Base-by-base conservation (phyloP, 805 yeast species). In the Barnettozyma sucrosica region DNA sequence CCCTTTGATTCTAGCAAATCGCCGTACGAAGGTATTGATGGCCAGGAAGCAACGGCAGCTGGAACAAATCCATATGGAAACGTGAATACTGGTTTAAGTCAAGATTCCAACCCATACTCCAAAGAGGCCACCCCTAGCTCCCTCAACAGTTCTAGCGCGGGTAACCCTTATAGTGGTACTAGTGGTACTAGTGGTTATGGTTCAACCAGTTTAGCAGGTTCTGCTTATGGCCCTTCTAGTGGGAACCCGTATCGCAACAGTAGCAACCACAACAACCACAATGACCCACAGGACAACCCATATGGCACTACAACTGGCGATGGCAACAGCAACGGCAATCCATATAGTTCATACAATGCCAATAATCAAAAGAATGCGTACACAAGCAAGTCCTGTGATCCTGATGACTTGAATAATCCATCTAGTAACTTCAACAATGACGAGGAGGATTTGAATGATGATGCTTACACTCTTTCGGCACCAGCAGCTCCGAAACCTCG, bases 361-460 rank as follows among this genome's bases (percentile, higher is more conserved):
- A 37, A 30, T 34, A 19, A 4, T 37, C 41, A 23, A 11, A 20
- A 6, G 39, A 38, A 25, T 25, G 33, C 28, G 18, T 46, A 24
- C n/a, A 24, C 13, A n/a, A 11, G 18, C 21, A 23, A 13, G 10
- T 4, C 42, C 5, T 24, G 25, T 19, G 53, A 55, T 24, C 52
- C 47, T 33, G 51, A 50, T 14, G 54, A 49, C 16, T 47, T 51
- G 41, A 51, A 51, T 19, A 25, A n/a, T 16, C 47, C 50, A 6
- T 40, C 41, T 7, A 36, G 34, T 7, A 46, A 28, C 10, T 32
- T 30, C 25, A 43, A 54, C 16, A 51, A 46, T 14, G 64, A 62
- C 20, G 68, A 66, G 26, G 68, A 65, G 25, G 71, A 67, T 34
- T 49, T 66, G 51, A 59, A 62, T 51, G 58, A 53, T 45, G 46